These are phyloP conservation scores for Botryotinia convoluta DNA, from an alignment of 2,329 filamentous ascomycete species.

Conservation along the genomic window DNA sequence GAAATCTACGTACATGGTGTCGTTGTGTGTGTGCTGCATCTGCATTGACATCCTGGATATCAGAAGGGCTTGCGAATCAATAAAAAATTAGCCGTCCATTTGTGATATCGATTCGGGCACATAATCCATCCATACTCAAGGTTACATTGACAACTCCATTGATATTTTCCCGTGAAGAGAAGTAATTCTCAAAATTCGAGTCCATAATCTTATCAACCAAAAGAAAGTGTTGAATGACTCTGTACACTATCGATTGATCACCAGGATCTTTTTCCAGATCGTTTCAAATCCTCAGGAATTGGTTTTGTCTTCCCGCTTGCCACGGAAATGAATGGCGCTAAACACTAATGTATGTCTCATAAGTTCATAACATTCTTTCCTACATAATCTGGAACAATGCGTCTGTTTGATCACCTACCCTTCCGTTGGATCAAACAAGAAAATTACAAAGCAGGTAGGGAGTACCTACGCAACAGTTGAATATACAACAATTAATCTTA, in stretches of 20 bases:
- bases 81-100: neutral
- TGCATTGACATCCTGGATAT: neutral
- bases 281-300: neutral
- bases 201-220: neutral
- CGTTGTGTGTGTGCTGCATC: neutral
- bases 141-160: neutral
- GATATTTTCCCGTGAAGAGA: neutral
- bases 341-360: neutral
- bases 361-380: neutral
- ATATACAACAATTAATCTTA: neutral
- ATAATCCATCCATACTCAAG: neutral
- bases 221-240: neutral
- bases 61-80: constrained; percentile 15
- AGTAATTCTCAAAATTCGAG: neutral
- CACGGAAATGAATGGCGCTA: neutral
- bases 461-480: neutral
- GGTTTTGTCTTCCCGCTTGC: neutral
- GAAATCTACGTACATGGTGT: neutral
- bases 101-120: neutral
- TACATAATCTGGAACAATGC: neutral
- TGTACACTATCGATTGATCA: neutral
- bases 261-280: neutral
- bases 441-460: neutral
- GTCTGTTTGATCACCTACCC: neutral
- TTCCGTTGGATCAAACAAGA: neutral